Evolutionary conservation across 2,329 filamentous ascomycete genomes (phyloP).

Genomic region (Xylaria sp.): DNA sequence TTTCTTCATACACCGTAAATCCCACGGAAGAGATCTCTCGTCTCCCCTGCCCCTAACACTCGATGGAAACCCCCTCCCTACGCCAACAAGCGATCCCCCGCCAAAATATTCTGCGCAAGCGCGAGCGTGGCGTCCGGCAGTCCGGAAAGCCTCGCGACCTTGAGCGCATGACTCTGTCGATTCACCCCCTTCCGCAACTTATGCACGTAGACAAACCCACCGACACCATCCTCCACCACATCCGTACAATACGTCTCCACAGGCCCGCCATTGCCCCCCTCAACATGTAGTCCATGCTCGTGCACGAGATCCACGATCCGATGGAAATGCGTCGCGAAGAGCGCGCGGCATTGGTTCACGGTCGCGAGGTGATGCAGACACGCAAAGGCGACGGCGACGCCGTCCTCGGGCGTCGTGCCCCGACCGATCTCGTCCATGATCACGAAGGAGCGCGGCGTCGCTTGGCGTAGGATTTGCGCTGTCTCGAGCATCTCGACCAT

Average conservation of each 20-base stretch:
- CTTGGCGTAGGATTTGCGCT: slow-evolving; percentile 78
- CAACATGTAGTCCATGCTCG: slow-evolving; percentile 40
- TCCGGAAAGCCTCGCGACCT: slow-evolving; percentile 85
- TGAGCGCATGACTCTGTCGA: slow-evolving; percentile 80
- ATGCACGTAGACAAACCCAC: slow-evolving; percentile 82
- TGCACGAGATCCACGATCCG: slow-evolving; percentile 69
- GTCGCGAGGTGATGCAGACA: slow-evolving; percentile 78
- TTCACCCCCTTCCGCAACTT: slow-evolving; percentile 77
- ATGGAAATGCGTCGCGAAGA: slow-evolving; percentile 97
- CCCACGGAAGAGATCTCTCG: no score
- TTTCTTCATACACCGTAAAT: no score
- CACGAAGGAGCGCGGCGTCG: slow-evolving; percentile 79
- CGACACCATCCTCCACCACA: slow-evolving; percentile 64
- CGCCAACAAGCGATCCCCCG: neutral
- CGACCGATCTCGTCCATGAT: slow-evolving; percentile 98
- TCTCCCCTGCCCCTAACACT: no score
- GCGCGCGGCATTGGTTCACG: slow-evolving; percentile 68
- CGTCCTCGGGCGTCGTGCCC: slow-evolving; percentile 90
- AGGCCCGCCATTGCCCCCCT: slow-evolving; percentile 28
- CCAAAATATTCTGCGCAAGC: slow-evolving; percentile 58
- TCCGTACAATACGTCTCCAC: slow-evolving; percentile 85
- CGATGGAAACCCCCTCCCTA: neutral
- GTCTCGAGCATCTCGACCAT: slow-evolving; percentile 99
- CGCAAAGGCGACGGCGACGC: slow-evolving; percentile 82
- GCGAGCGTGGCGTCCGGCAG: slow-evolving; percentile 67